Conservation (phyloP, 179 eudicot genomes). For the Silene noctiflora region DNA sequence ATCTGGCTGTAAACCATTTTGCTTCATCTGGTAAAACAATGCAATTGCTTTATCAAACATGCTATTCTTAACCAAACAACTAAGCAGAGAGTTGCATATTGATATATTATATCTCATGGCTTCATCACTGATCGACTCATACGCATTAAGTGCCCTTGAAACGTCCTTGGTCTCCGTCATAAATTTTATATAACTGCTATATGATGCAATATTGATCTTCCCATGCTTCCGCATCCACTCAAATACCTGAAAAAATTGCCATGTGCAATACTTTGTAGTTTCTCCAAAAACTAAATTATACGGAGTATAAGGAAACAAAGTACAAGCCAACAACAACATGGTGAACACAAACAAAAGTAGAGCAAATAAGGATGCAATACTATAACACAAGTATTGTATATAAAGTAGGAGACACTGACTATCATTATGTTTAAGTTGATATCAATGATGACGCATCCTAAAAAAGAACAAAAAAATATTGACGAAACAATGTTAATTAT, state of each 20-base stretch:
- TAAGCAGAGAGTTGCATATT: constrained; percentile 72
- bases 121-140: constrained; percentile 56
- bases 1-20: constrained; percentile 69
- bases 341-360: not conserved
- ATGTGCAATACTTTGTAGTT: constrained; percentile 3
- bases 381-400: not conserved
- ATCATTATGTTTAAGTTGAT: not conserved
- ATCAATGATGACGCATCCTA: not conserved
- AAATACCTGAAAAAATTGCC: constrained; percentile 56
- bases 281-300: not conserved
- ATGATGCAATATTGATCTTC: constrained; percentile 61
- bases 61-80: constrained; percentile 58
- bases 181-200: constrained; percentile 78
- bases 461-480: not conserved
- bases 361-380: not conserved
- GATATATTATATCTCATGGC: constrained; percentile 51
- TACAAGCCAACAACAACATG: not conserved
- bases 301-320: not conserved
- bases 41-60: constrained; percentile 50
- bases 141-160: constrained; percentile 52
- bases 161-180: constrained; percentile 53
- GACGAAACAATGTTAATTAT: too few species aligned
- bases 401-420: not conserved
- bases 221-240: constrained; percentile 78
- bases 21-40: constrained; percentile 79